Base-by-base conservation (phyloP, 805 yeast genomes). In the Wickerhamiella qilinensis region DNA sequence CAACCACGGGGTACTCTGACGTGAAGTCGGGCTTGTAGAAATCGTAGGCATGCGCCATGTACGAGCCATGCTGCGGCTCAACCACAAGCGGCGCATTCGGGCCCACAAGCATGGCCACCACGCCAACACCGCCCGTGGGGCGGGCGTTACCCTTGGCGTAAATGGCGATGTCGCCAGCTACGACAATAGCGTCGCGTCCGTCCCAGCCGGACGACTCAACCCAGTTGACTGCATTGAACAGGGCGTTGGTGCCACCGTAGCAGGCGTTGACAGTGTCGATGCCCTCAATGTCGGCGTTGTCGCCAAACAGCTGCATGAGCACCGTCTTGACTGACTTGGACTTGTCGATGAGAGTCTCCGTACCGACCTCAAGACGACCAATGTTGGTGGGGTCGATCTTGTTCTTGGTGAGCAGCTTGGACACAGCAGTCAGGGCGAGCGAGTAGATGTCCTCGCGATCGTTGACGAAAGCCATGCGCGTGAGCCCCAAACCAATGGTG, bases 101-200 rank as follows among this genome's bases (percentile, higher is more conserved):
- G 37, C 98, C 98, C 53, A 91, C 82, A 58, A 81, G 74, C 57
- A 91, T 53, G 33, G 98, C 98, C 43, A 88, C 93, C 35, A 93
- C 71, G 58, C 98, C 98, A 39, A 93, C 96, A 67, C 98, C 98
- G 61, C 98, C 98, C 38, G 98, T 91, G 56, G 98, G 98, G 71
- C 98, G 79, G 41, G 98, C 98, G 29, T 93, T 79, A 59, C 98
- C 98, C 65, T 86, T 74, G 53, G 86, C 85, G 64, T 91, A 91
- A 50, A 91, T 77, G 56, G 98, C 98, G 60, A 91, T 91, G 63
- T 91, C 98, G 63, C 96, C 97, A 57, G 91, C 77, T 18, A 88
- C 94, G 40, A 88, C 98, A 53, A 91, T 73, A 40, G 97, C 97
- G 55, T 88, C 85, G 62, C 97, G 76, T 46, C 98, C 98, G 56